Conservation (phyloP, 2,329 filamentous ascomycete species). For the Neonectria faginata region DNA sequence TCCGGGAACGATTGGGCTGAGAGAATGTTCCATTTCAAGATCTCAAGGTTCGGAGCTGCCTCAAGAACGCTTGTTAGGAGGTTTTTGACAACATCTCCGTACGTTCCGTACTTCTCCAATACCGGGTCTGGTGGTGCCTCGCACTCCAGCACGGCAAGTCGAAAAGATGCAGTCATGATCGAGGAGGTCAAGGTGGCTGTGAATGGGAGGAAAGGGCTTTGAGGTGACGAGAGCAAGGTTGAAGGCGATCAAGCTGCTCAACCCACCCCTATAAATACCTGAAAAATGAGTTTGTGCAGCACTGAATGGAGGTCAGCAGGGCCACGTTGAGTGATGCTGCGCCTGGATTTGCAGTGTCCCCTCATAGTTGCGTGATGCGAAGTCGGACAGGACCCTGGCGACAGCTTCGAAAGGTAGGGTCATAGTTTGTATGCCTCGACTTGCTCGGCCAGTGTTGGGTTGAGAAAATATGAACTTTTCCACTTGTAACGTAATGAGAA, state of each 20-base stretch:
- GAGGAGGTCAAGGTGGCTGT: not conserved
- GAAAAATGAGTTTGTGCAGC: not conserved
- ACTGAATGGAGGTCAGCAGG: not conserved
- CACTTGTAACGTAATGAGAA: slow-evolving; percentile 6
- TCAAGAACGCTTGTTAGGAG: slow-evolving; percentile 17
- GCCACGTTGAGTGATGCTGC: not conserved
- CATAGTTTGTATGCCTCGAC: not conserved
- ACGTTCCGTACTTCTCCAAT: slow-evolving; percentile 27
- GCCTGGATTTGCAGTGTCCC: not conserved
- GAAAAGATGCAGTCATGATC: slow-evolving; percentile 11
- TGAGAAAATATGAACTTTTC: not conserved
- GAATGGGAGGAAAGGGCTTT: not conserved
- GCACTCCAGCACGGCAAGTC: slow-evolving; percentile 31
- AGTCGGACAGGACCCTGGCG: slow-evolving; percentile 1
- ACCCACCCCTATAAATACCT: not conserved
- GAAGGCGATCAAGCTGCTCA: not conserved
- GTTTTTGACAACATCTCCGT: slow-evolving; percentile 29
- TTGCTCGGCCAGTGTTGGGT: not conserved
- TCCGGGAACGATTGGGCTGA: slow-evolving; percentile 15
- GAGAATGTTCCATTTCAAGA: slow-evolving; percentile 19
- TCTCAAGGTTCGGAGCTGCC: slow-evolving; percentile 3
- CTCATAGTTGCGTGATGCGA: slow-evolving; percentile 1
- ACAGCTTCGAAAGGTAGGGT: not conserved
- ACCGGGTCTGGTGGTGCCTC: slow-evolving; percentile 25
- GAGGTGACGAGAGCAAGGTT: not conserved